Evolutionary conservation across 805 yeast species (phyloP), one percentile per base, ranked within the genome.

Genomic region (Ogataea chonburiensis): DNA sequence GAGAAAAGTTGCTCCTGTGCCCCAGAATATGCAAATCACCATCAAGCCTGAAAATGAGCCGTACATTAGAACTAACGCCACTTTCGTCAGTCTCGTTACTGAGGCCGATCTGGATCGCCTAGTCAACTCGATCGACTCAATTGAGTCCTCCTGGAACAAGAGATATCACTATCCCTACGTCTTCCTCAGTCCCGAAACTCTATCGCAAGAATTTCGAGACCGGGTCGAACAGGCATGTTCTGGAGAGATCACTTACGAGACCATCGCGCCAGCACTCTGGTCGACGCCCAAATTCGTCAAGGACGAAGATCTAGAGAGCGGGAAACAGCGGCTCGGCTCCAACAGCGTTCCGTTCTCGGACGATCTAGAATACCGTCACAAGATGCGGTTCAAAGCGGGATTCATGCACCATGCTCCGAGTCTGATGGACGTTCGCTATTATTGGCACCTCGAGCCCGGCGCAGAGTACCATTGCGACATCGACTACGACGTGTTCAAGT

Each of bases 391-490:
- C 63, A 88, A 84, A 59, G 76, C 88, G 9, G 95, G 94, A 1
- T 81, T 81, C 58, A 82, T 86, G 66, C 86, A 78, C 73, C 72
- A 82, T 57, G 86, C 84, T 55, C 75, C 73, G 31, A 59, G 77
- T 36, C 53, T 86, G 63, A 64, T 68, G 39, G 73, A 77, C 9
- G 87, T 79, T 69, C 84, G 82, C 53, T 87, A 81, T 74, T 86
- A 86, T 70, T 88, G 96, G 96, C 78, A 95, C 60, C 88, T 88
- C 28, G 96, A 88, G 63, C 95, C 96, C 8, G 82, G 77, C 45
- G 77, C 80, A 47, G 73, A 75, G 55, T 70, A 85, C 42, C 75
- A 64, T 60, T 87, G 95, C 66, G 86, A 84, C 56, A 66, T 88
- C 39, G 77, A 79, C 50, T 82, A 82, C 59, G 95, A 86, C 55